A percentile compares a stretch with the other conserved stretches of the same genome.
Evolutionary conservation across 306 rosid species (phyloP).

Genomic region (Trifolium subterraneum): DNA sequence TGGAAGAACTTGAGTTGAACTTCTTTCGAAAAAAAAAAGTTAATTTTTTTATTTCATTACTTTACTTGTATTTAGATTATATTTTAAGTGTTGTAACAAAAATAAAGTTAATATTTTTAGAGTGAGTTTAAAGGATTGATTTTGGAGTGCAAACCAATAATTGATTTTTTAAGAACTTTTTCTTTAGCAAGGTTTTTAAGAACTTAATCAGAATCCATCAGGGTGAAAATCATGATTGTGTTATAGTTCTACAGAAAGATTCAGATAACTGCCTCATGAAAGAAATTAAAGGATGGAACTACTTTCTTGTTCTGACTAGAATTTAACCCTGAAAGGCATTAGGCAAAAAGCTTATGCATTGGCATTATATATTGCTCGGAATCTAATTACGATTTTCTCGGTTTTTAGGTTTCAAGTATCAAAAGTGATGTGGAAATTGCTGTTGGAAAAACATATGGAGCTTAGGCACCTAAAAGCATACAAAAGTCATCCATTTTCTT

Average conservation of each 20-base stretch:
- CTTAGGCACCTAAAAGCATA: slow-evolving; percentile 46
- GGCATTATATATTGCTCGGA: slow-evolving; percentile 22
- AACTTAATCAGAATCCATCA: not conserved
- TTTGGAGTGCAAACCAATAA: not conserved
- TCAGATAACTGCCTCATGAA: not conserved
- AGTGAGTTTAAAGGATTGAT: not conserved
- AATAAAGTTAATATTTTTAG: not conserved
- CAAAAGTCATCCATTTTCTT: slow-evolving; percentile 49
- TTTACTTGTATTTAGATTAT: not conserved
- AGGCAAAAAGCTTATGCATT: slow-evolving; percentile 9
- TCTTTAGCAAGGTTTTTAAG: not conserved
- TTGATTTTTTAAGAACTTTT: too few relatives aligned
- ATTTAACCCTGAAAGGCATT: slow-evolving; percentile 14
- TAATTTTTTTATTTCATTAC: not conserved
- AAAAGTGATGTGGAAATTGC: slow-evolving; percentile 55
- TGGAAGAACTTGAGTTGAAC: not conserved
- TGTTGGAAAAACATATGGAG: slow-evolving; percentile 50
- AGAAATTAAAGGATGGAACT: not conserved
- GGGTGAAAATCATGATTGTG: not conserved
- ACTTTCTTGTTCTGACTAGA: not conserved
- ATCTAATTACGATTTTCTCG: slow-evolving; percentile 19
- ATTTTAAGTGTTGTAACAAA: too few relatives aligned
- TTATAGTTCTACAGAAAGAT: not conserved
- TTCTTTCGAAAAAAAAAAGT: not conserved
- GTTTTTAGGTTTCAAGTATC: slow-evolving; percentile 58